Conservation (phyloP, 768 basidiomycete genomes). For the Filobasidium floriforme region DNA sequence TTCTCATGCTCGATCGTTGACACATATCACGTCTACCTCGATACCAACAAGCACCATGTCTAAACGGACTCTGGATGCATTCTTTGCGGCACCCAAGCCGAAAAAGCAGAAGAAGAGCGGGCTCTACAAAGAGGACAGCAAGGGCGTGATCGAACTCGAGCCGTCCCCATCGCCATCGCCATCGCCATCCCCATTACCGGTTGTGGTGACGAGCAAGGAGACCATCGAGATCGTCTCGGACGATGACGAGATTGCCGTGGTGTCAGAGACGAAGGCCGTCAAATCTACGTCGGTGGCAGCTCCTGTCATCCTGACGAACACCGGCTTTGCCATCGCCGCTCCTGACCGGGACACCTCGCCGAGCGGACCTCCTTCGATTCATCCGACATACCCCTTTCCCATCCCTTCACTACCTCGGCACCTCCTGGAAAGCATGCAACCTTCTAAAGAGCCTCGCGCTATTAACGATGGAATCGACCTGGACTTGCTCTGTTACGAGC, state of each 20-base stretch:
- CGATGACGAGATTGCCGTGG: background rate
- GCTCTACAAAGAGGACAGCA: conserved; percentile 5
- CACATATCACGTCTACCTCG: background rate
- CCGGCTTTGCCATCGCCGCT: background rate
- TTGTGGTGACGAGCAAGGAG: background rate
- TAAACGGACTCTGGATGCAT: conserved; percentile 16
- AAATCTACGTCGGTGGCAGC: background rate
- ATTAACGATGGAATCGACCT: conserved; percentile 28
- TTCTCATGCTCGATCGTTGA: too few species aligned
- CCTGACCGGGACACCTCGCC: background rate
- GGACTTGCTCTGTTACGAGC: conserved; percentile 36
- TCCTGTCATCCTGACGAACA: background rate
- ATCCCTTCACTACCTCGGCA: conserved; percentile 19
- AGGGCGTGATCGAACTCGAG: conserved; percentile 13
- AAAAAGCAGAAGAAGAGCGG: conserved; percentile 1
- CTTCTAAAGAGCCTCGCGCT: conserved; percentile 17
- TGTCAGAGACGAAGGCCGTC: too few species aligned
- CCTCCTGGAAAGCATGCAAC: conserved; percentile 19
- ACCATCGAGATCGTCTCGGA: background rate
- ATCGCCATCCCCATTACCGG: background rate
- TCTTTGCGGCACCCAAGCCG: conserved; percentile 6
- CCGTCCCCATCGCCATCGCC: conserved; percentile 12
- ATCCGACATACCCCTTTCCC: conserved; percentile 31
- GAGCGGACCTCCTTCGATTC: conserved; percentile 21
- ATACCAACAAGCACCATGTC: conserved; percentile 7